These are phyloP conservation scores for Xanthoconium stramineum DNA, from an alignment of 768 basidiomycete genomes.

Conservation along the genomic window DNA sequence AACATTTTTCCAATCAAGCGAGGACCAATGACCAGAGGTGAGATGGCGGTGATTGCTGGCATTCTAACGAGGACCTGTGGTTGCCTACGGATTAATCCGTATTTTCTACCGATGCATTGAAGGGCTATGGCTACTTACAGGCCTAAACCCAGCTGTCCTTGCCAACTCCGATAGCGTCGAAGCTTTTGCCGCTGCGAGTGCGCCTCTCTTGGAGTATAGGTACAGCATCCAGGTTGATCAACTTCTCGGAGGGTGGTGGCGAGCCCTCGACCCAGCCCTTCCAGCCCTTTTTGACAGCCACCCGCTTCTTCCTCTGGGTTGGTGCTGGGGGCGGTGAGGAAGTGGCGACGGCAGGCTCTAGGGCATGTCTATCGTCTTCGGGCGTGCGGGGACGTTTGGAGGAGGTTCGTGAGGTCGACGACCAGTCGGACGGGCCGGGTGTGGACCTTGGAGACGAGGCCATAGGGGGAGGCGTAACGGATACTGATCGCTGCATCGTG, in stretches of 20 bases:
- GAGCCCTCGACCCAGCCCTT: constrained; percentile 91
- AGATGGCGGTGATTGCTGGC: background rate
- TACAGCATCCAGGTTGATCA: constrained; percentile 77
- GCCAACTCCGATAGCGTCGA: constrained; percentile 77
- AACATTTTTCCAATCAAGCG: constrained; percentile 13
- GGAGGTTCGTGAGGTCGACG: constrained; percentile 70
- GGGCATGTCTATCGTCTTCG: constrained; percentile 50
- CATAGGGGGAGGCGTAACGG: constrained; percentile 71
- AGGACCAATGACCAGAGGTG: background rate
- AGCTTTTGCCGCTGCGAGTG: constrained; percentile 82
- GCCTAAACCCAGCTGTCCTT: constrained; percentile 72
- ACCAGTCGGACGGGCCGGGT: constrained; percentile 72
- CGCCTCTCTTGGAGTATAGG: constrained; percentile 69
- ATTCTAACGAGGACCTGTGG: constrained; percentile 2
- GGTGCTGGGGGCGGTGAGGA: constrained; percentile 23
- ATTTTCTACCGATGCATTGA: constrained; percentile 48
- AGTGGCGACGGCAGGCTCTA: constrained; percentile 20
- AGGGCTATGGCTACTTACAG: constrained; percentile 37
- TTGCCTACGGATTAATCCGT: constrained; percentile 28
- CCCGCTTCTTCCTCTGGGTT: constrained; percentile 57
- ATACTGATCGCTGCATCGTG: constrained; percentile 64
- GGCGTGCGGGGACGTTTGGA: constrained; percentile 80
- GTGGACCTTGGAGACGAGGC: constrained; percentile 67
- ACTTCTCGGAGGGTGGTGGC: constrained; percentile 72
- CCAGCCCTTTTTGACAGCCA: constrained; percentile 76